Conservation (phyloP, 2,329 filamentous ascomycete species). For the Pseudogymnoascus pannorum region DNA sequence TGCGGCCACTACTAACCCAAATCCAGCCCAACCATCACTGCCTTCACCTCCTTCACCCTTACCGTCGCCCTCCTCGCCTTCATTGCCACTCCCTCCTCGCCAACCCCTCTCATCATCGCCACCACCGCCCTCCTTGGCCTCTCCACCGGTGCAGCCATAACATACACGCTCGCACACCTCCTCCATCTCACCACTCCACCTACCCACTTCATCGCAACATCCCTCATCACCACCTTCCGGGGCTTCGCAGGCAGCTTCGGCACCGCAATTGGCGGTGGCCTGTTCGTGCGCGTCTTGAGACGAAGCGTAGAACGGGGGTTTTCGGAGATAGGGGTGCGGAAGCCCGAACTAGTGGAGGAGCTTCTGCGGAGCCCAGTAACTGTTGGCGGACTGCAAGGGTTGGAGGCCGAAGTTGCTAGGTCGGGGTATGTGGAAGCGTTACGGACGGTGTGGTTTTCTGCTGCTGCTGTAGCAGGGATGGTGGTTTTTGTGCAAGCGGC, state of each 20-base stretch:
- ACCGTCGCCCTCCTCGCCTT: constrained; percentile 51
- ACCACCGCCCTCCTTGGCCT: constrained; percentile 65
- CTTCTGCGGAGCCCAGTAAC: constrained; percentile 52
- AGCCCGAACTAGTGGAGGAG: constrained; percentile 41
- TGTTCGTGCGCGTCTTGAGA: constrained; percentile 25
- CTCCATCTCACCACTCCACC: constrained; percentile 61
- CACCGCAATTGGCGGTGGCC: constrained; percentile 67
- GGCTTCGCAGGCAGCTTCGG: constrained; percentile 78
- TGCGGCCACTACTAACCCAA: neutral
- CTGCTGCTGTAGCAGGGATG: constrained; percentile 39
- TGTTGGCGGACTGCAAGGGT: constrained; percentile 41
- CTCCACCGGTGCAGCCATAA: constrained; percentile 63
- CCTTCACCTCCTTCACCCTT: constrained; percentile 54
- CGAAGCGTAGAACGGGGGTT: constrained; percentile 30
- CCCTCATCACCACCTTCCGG: constrained; percentile 70
- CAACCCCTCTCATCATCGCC: constrained; percentile 47
- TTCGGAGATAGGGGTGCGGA: constrained; percentile 24
- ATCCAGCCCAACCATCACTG: constrained; percentile 45
- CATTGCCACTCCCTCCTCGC: constrained; percentile 45
- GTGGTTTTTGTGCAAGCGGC: constrained; percentile 48
- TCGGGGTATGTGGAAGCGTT: constrained; percentile 47
- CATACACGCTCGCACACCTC: constrained; percentile 75
- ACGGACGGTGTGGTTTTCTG: constrained; percentile 44
- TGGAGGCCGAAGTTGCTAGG: constrained; percentile 44
- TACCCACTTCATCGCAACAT: constrained; percentile 68